Percentiles rank a stretch among this genome's conserved stretches.
Conservation (phyloP, 2,329 filamentous ascomycete species). For the Colletotrichum destructivum region DNA sequence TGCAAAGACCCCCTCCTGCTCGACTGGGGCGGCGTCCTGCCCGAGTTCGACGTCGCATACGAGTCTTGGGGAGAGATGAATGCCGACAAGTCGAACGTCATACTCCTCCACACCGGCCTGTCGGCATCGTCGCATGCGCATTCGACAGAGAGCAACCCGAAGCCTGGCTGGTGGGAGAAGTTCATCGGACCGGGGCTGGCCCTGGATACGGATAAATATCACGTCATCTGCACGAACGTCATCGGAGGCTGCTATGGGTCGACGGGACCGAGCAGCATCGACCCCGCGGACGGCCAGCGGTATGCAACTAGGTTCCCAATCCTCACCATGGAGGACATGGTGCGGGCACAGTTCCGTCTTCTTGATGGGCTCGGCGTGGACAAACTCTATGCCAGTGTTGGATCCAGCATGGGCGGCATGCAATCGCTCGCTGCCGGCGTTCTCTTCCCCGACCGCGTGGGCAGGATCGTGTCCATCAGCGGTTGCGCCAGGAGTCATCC, state of each 20-base stretch:
- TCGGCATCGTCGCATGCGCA: conserved; percentile 98
- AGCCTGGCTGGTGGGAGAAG: conserved; percentile 98
- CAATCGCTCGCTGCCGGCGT: conserved; percentile 91
- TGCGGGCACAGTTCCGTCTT: conserved; percentile 92
- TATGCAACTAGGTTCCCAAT: conserved; percentile 98
- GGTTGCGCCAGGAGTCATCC: conserved; percentile 96
- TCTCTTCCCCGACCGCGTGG: conserved; percentile 86
- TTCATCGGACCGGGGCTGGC: conserved; percentile 93
- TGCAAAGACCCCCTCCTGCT: conserved; percentile 83
- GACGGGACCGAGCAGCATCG: conserved; percentile 89
- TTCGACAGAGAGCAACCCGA: conserved; percentile 87
- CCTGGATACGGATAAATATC: conserved; percentile 92
- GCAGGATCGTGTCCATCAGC: conserved; percentile 88
- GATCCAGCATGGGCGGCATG: conserved; percentile 99
- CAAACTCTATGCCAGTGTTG: conserved; percentile 91
- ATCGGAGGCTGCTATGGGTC: conserved; percentile 96
- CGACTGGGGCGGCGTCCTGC: conserved; percentile 95
- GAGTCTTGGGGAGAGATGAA: conserved; percentile 93
- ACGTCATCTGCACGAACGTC: conserved; percentile 96
- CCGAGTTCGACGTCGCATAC: conserved; percentile 91
- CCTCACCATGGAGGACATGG: conserved; percentile 97
- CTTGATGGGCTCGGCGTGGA: conserved; percentile 84
- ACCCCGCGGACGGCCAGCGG: conserved; percentile 87
- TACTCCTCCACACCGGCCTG: conserved; percentile 92
- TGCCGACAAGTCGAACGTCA: conserved; percentile 85